phyloP scores from a whole-genome alignment of 805 yeast genomes.

The Ogataea degrootiae region DNA sequence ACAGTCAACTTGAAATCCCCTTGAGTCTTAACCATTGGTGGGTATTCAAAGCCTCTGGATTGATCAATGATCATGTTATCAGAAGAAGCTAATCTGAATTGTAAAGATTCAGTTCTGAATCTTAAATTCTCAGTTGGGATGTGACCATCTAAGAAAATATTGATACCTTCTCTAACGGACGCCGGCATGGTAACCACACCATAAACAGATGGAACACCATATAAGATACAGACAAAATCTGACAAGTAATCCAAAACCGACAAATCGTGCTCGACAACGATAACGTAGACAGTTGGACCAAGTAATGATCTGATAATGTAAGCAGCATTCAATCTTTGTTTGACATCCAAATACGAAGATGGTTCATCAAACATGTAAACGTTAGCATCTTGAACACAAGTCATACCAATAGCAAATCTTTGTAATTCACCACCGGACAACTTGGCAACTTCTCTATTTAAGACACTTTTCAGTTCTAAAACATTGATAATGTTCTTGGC shows the following conservation, averaged over 20 bases:
- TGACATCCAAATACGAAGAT: constrained; percentile 95
- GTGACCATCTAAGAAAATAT: constrained; percentile 96
- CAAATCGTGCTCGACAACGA: constrained; percentile 98
- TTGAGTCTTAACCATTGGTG: constrained; percentile 81
- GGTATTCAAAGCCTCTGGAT: constrained; percentile 72
- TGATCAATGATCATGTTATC: constrained; percentile 75
- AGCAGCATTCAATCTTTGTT: constrained; percentile 98
- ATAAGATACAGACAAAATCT: constrained; percentile 92
- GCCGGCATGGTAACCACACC: constrained; percentile 98
- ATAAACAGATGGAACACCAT: constrained; percentile 97
- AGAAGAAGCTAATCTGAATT: constrained; percentile 83
- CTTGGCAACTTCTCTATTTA: constrained; percentile 83
- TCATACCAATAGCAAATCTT: constrained; percentile 96
- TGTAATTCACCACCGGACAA: constrained; percentile 98
- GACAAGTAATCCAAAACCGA: constrained; percentile 96
- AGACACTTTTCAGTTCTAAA: constrained; percentile 70
- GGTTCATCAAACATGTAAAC: constrained; percentile 99
- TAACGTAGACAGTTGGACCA: constrained; percentile 73
- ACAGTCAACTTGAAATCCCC: constrained; percentile 90
- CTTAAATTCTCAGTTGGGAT: constrained; percentile 95
- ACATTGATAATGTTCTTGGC: constrained; percentile 62
- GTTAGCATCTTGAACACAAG: constrained; percentile 90
- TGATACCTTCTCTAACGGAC: constrained; percentile 98
- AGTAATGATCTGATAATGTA: constrained; percentile 84
- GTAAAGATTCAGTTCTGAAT: constrained; percentile 93